Evolutionary conservation across 257 asterid genomes (phyloP), one percentile per base, ranked within the genome.

Genomic region (Solanum medicagineum): DNA sequence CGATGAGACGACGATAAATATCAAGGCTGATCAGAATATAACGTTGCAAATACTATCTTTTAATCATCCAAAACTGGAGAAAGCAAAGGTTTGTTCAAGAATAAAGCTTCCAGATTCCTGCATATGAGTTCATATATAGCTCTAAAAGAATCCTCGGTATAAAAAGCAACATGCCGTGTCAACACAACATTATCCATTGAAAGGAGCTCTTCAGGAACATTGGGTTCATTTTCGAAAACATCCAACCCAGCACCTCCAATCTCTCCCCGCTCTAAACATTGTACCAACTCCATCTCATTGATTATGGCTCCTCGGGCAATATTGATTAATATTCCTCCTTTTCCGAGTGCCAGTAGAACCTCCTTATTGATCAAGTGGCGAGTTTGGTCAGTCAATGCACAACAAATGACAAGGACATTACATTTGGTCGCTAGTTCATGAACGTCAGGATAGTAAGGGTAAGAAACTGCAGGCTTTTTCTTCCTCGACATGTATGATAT

Each of bases 231-330:
- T 57, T 89, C 89, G 24, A 87, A 87, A 32, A 87, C 91, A 59
- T 89, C 93, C 86, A 90, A 84, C 6, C 91, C 93, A 7, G 93
- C 91, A 11, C 91, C 93, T 12, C 77, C 89, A 22, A 90, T 87
- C 10, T 87, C 42, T 32, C 91, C 93, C 60, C 85, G 47, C 88
- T 51, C 57, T 84, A 90, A 87, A 75, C 86, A 89, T 40, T 56
- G 81, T 36, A 90, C 90, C 89, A 90, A 29, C 17, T 83, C 91
- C 83, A 71, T 86, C 71, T 90, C 90, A 60, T 87, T 88, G 4
- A 90, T 86, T 60, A 87, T 32, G 16, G 92, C 92, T 6, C 98
- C 99, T 14, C 99, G 95, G 0, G 95, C 97, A 29, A 93, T 84
- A 24, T 95, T 95, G 4, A 95, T 87, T 13, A 95, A 73, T 10